Conservation (phyloP, 495 filamentous ascomycete genomes). For the Pyrenopolyporus hunteri region DNA sequence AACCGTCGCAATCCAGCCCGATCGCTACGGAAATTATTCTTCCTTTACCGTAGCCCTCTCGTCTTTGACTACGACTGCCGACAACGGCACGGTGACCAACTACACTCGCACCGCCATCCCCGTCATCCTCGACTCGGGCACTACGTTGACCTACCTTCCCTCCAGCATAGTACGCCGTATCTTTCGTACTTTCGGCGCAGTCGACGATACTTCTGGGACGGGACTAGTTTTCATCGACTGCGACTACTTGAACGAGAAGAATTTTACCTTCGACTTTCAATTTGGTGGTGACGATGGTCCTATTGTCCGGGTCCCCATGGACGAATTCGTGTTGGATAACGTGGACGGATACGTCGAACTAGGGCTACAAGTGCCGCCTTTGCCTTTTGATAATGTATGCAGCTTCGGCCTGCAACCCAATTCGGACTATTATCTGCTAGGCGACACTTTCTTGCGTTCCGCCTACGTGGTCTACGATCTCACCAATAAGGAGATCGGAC, state of each 20-base stretch:
- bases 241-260: constrained; percentile 59
- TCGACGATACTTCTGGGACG: constrained; percentile 50
- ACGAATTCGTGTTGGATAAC: constrained; percentile 75
- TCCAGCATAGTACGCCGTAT: constrained; percentile 62
- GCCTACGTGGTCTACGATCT: constrained; percentile 96
- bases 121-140: constrained; percentile 88
- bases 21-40: constrained; percentile 40
- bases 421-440: constrained; percentile 53
- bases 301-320: constrained; percentile 70
- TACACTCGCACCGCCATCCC: constrained; percentile 44
- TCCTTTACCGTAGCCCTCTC: constrained; percentile 51
- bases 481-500: constrained; percentile 77
- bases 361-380: constrained; percentile 24
- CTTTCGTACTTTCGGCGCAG: constrained; percentile 62
- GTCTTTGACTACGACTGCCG: constrained; percentile 39
- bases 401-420: constrained; percentile 50
- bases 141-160: constrained; percentile 80
- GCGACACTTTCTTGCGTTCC: constrained; percentile 90
- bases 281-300: constrained; percentile 57
- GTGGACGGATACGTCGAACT: constrained; percentile 36
- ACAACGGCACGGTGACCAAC: constrained; percentile 41
- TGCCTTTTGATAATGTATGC: constrained; percentile 47
- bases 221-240: constrained; percentile 57
- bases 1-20: constrained; percentile 69
- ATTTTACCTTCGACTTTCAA: constrained; percentile 68